These are phyloP conservation scores for Fusarium sp. DNA, from an alignment of 2,329 filamentous ascomycete species.

Conservation along the genomic window DNA sequence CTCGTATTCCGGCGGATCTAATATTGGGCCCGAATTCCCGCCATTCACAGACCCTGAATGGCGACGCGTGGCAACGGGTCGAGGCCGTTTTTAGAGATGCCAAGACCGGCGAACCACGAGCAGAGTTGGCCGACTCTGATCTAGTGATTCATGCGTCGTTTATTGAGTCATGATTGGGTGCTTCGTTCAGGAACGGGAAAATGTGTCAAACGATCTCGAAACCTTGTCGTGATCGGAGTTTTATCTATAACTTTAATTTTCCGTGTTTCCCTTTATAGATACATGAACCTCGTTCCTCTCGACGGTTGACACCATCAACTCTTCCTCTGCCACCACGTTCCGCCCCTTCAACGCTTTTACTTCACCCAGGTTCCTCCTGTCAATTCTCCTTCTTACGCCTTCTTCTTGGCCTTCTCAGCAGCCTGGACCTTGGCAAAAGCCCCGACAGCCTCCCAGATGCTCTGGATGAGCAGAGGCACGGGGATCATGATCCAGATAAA, in stretches of 20 bases:
- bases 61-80: background rate
- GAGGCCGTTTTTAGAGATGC: background rate
- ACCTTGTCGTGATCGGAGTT: background rate
- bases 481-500: conserved; percentile 66
- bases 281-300: background rate
- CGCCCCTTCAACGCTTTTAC: background rate
- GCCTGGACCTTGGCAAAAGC: conserved; percentile 46
- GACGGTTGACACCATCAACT: background rate
- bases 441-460: conserved; percentile 39
- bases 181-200: background rate
- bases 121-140: background rate
- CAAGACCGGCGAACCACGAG: background rate
- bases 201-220: background rate
- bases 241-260: background rate
- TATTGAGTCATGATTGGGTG: background rate
- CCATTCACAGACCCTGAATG: background rate
- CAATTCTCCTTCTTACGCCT: background rate
- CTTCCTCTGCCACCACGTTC: background rate
- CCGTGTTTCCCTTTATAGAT: background rate
- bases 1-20: background rate
- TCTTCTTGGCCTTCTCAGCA: conserved; percentile 42
- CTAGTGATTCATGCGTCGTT: background rate
- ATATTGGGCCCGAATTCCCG: background rate
- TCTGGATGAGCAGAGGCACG: conserved; percentile 45
- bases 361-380: too few relatives aligned